These are phyloP conservation scores for Chimonanthus praecox DNA, from an alignment of 164 flowering plant species.

Conservation along the genomic window DNA sequence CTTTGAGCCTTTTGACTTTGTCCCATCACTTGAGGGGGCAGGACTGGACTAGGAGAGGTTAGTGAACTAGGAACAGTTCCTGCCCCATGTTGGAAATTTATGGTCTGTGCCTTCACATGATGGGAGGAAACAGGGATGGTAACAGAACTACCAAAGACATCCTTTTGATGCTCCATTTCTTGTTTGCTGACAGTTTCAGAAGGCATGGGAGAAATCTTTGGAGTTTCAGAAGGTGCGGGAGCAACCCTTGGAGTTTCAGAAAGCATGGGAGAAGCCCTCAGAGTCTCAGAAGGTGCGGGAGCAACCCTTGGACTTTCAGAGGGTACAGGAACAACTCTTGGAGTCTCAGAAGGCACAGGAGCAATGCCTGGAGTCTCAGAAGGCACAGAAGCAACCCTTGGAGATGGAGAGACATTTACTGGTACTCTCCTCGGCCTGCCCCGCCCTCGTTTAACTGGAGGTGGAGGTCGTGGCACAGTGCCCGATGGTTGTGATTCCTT, in stretches of 20 bases:
- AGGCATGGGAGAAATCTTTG: background rate
- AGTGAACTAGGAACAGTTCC: constrained; percentile 17
- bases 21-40: constrained; percentile 33
- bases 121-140: constrained; percentile 19
- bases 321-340: constrained; percentile 13
- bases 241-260: background rate
- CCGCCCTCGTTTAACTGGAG: constrained; percentile 73
- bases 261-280: no score
- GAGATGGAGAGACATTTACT: constrained; percentile 26
- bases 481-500: constrained; percentile 12
- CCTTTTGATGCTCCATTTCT: constrained; percentile 23
- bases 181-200: constrained; percentile 14
- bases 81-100: constrained; percentile 17
- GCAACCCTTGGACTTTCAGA: constrained; percentile 13
- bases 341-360: constrained; percentile 21
- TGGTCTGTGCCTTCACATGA: constrained; percentile 19
- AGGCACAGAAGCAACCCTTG: background rate
- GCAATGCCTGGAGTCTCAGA: background rate
- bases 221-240: no score
- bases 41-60: constrained; percentile 10
- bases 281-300: constrained; percentile 20
- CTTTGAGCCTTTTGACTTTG: constrained; percentile 36
- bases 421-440: constrained; percentile 82
- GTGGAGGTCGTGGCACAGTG: constrained; percentile 35
- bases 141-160: constrained; percentile 7